Conservation (phyloP, 257 asterid genomes). For the Solanum pennellii region DNA sequence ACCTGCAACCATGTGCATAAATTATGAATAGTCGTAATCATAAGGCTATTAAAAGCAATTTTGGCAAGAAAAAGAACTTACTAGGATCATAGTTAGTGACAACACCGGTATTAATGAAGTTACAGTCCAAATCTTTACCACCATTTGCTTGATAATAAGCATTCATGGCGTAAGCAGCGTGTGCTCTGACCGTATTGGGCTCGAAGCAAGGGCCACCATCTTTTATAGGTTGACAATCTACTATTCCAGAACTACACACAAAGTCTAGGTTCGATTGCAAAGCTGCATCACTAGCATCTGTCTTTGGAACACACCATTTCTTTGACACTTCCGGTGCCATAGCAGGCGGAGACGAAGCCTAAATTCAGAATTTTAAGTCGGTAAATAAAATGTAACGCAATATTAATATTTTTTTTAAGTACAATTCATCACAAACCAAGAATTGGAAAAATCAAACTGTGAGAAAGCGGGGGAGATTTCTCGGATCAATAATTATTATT, state of each 20-base stretch:
- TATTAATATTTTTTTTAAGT: not conserved
- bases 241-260: slow-evolving; percentile 24
- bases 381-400: not conserved
- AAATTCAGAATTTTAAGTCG: not conserved
- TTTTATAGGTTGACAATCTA: slow-evolving; percentile 35
- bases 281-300: slow-evolving; percentile 15
- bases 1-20: slow-evolving; percentile 7
- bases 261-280: slow-evolving; percentile 37
- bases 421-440: not conserved
- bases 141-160: slow-evolving; percentile 36
- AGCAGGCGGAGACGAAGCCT: not conserved
- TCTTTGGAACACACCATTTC: slow-evolving; percentile 28
- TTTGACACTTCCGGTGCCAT: slow-evolving; percentile 11
- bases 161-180: slow-evolving; percentile 43
- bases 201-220: slow-evolving; percentile 29
- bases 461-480: slow-evolving; percentile 25
- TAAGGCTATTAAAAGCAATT: not conserved
- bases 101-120: slow-evolving; percentile 14
- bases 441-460: slow-evolving; percentile 41
- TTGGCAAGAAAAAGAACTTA: slow-evolving; percentile 2
- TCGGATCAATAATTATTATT: slow-evolving; percentile 24
- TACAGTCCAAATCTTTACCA: slow-evolving; percentile 17
- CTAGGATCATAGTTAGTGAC: slow-evolving; percentile 27
- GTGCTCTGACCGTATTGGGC: slow-evolving; percentile 27
- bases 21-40: not conserved